These are phyloP conservation scores for Posidonia australis DNA, from an alignment of 106 monocot genomes.

Conservation along the genomic window DNA sequence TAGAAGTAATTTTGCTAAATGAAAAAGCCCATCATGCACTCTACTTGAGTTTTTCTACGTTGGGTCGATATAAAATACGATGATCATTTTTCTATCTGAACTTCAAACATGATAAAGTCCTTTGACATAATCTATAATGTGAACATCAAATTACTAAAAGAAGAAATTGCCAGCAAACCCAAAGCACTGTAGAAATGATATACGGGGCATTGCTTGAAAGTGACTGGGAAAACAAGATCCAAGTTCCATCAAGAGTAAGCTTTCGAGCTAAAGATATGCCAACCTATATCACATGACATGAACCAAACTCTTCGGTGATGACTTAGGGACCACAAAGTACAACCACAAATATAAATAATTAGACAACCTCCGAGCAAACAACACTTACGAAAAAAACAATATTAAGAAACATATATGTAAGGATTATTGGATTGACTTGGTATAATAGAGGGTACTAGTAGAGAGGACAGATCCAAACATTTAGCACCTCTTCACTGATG, in stretches of 20 bases:
- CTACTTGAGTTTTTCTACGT: no score
- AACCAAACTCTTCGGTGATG: background rate
- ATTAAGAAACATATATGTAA: no score
- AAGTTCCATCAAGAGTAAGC: conserved; percentile 54
- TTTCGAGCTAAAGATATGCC: conserved; percentile 73
- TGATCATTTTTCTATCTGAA: background rate
- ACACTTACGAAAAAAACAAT: no score
- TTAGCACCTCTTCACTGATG: conserved; percentile 87
- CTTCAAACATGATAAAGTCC: background rate
- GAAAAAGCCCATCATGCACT: background rate
- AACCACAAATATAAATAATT: no score
- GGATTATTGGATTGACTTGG: no score
- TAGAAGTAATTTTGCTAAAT: background rate
- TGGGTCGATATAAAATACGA: no score
- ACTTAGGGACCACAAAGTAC: no score
- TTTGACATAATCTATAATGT: no score
- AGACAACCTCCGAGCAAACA: no score
- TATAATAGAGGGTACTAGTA: conserved; percentile 72
- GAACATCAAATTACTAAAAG: background rate
- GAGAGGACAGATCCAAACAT: conserved; percentile 88
- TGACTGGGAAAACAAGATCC: conserved; percentile 54
- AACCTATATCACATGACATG: conserved; percentile 35
- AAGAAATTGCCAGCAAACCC: conserved; percentile 65
- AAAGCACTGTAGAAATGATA: conserved; percentile 64
- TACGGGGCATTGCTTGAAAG: conserved; percentile 59